Base-by-base conservation (phyloP, 2,329 filamentous ascomycete species). In the Epichloe elymi region DNA sequence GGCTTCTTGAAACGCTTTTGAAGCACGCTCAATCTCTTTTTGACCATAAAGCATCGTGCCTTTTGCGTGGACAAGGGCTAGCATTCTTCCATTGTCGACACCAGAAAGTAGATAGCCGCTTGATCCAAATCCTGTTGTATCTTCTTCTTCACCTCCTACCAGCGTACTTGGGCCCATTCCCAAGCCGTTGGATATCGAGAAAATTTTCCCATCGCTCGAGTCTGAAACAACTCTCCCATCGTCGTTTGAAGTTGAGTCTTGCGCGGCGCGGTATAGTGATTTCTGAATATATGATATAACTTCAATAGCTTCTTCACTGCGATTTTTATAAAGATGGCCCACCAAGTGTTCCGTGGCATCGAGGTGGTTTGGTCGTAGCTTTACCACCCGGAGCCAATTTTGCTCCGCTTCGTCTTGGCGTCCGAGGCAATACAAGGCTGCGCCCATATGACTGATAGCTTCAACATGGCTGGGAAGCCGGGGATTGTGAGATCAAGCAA, bases 1-100 rank as follows among this genome's bases (percentile, higher is more conserved):
- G 0, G 90, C 91, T 65, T 96, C 89, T 65, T 98, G 93, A 59
- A 98, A 98, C 4, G 93, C 88, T 59, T 82, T 80, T 1, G 91
- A 89, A 41, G 93, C 93, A 40, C 76, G 80, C 39, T 76, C 74
- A 56, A 93, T 86, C 57, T 96, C 85, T 44, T 91, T 91, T 33
- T 94, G 71, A 26, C 87, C 82, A 67, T 98, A 98, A 2, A 97
- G 75, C 85, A 97, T 94, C 56, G 97, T 97, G n/a, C 91, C 93
- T 67, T 97, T 98, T 19, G 91, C 90, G 67, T 98, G 93, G 40
- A 97, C 82, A 15, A 98, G 75, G n/a, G 89, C 86, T 43, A 98
- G 76, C 61, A 98, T 88, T 53, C 93, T 81, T 8, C 91, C 93
- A 63, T 96, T 97, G 58, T 98, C 93, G 42, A 78, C 81, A 2